Base-by-base conservation (phyloP, 2,329 filamentous ascomycete species). In the Mycosphaerella arachidis region DNA sequence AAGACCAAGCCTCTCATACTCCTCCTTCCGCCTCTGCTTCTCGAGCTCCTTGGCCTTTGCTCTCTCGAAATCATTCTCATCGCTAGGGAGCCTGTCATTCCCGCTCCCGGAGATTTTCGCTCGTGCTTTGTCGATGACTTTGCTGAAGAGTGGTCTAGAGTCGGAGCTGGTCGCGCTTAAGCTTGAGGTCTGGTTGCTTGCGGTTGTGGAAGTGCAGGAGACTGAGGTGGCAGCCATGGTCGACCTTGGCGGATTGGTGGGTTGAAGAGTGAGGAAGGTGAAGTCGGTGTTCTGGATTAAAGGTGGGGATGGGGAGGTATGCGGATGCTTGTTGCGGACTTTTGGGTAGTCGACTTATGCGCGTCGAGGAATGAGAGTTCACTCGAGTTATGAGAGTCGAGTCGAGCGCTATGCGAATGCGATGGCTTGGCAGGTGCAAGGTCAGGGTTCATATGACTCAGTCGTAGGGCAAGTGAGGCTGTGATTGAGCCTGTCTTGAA, bases 1-100 rank as follows among this genome's bases (percentile, higher is more conserved):
- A 30, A 67, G 51, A 9, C 62, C 63, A 24, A 64, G 48, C 33
- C 51, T 55, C 52, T 63, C 59, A 53, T 63, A 66, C 58, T 63
- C 62, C 48, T 66, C 57, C 53, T 59, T 63, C 46, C 59, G 56
- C 46, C 60, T 60, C 33, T 63, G 59, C 58, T 58, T 59, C 61
- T 65, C 57, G 29, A 59, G 37, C 24, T 59, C 64, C 56, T 59
- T 66, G 27, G 48, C 57, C 53, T 65, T 56, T 29, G 50, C 54
- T 33, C 51, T 57, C 50, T 65, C 56, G 48, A 59, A 63, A 10
- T 55, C 54, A 13, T 24, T 24, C 29, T 56, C 45, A 37, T 55
- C 48, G 33, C 29, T 46, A 6, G 59, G 31, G 16, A 60, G n/a
- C 43, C 45, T 53, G 31, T 59, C 53, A 29, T 31, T 54, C 4